Conservation (phyloP, 176 grass and related monocot species). For the Stipa capillata region DNA sequence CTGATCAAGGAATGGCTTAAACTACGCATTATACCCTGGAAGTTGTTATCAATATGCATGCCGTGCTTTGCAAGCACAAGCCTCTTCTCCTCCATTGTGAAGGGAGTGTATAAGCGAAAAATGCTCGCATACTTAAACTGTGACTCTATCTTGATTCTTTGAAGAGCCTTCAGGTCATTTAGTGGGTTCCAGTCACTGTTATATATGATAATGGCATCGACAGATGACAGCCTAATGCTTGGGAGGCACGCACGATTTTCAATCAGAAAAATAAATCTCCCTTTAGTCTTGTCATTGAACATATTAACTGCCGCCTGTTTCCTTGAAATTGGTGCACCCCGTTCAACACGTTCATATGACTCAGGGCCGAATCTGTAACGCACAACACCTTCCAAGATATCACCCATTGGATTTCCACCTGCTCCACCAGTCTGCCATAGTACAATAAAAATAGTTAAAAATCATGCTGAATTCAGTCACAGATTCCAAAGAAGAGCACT, state of each 20-base stretch:
- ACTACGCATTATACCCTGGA: slow-evolving; percentile 26
- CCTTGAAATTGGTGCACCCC: slow-evolving; percentile 16
- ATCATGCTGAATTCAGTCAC: neutral
- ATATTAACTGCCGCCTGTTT: slow-evolving; percentile 47
- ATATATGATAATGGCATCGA: slow-evolving; percentile 80
- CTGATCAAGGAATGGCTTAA: slow-evolving; percentile 59
- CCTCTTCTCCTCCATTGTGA: slow-evolving; percentile 68
- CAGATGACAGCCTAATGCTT: slow-evolving; percentile 59
- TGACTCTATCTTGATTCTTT: slow-evolving; percentile 53
- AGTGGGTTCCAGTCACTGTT: slow-evolving; percentile 63
- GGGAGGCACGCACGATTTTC: slow-evolving; percentile 62
- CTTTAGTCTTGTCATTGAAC: slow-evolving; percentile 71
- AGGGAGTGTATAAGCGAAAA: slow-evolving; percentile 77
- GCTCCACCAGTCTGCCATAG: slow-evolving; percentile 46
- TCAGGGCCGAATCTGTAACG: slow-evolving; percentile 60
- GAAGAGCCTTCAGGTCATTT: slow-evolving; percentile 60
- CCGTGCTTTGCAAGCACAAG: slow-evolving; percentile 61
- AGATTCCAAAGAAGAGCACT: neutral
- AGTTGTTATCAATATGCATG: slow-evolving; percentile 33
- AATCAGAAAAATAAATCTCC: slow-evolving; percentile 73
- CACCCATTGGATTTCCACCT: slow-evolving; percentile 43
- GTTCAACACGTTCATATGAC: slow-evolving; percentile 57
- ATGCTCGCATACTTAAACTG: slow-evolving; percentile 17
- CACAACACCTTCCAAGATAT: slow-evolving; percentile 64
- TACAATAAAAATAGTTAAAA: slow-evolving; percentile 3